Base-by-base conservation (phyloP, 495 filamentous ascomycete genomes). In the Penicillium alfredii region DNA sequence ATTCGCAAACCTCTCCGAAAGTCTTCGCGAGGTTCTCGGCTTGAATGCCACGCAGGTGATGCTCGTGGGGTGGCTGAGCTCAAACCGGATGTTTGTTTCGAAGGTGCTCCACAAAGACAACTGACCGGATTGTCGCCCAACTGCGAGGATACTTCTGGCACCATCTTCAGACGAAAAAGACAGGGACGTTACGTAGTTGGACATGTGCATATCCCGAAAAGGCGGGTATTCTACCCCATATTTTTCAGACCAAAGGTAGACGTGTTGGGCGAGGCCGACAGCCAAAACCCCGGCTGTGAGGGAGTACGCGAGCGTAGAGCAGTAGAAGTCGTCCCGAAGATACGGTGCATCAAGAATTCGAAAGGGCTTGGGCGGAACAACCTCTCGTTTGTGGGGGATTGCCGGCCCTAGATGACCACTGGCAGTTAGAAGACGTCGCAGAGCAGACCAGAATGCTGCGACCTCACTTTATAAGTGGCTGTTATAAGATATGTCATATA, bases 311-410 rank as follows among this genome's bases (percentile, higher is more conserved):
- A 98, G 72, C 6, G 88, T 72, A 0, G 89, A 88, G 61, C 88
- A 96, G 55, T 98, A 98, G 49, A 88, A 98, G 58, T 98, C 93
- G 56, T 98, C 92, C 17, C 86, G 74, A 30, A 97, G 71, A 15
- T 76, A 73, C 1, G 90, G 89, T 3, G 92, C 92, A 64, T 95
- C 87, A 9, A 98, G 66, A 3, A 95, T 88, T 59, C 86, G 82
- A 66, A 93, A 94, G 4, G 87, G 84, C 15, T 80, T 76, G 7
- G 68, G 67, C 5, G 87, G 84, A 12, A 90, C 68, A 16, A 58
- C 35, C 24, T 55, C 38, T 43, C 35, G 32, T 23, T 39, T 38
- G 40, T 40, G 14, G 35, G 6, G 25, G 15, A 27, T 15, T 27
- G 15, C 34, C 8, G 49, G 45, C 60, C 59, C 63, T 67, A 30